Evolutionary conservation across 2,329 filamentous ascomycete genomes (phyloP).

Genomic region (Phialemonium atrogriseum): DNA sequence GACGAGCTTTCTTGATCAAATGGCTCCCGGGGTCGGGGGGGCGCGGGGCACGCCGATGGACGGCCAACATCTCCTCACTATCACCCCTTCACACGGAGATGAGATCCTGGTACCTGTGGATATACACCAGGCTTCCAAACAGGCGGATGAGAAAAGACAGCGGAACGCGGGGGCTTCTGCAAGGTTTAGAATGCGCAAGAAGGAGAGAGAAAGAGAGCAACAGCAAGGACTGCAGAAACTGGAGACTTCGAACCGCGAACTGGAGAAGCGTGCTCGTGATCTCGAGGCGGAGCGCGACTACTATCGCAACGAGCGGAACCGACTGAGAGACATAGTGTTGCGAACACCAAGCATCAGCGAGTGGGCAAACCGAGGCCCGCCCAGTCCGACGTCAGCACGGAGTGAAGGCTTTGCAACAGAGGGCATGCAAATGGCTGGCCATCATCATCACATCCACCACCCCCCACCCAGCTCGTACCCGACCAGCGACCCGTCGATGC

Average conservation of each 20-base stretch:
- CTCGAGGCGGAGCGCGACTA: constrained; percentile 59
- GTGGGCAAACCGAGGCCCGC: constrained; percentile 40
- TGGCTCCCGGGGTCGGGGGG: too few species aligned
- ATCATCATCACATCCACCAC: constrained; percentile 14
- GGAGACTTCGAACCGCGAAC: constrained; percentile 59
- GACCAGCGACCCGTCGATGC: constrained; percentile 30
- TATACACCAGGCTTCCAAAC: constrained; percentile 70
- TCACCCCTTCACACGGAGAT: constrained; percentile 28
- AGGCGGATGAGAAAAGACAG: constrained; percentile 77
- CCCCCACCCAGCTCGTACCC: constrained; percentile 12
- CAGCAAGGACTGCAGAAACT: constrained; percentile 60
- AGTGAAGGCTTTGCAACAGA: constrained; percentile 2
- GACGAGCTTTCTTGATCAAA: too few species aligned
- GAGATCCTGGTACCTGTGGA: constrained; percentile 61
- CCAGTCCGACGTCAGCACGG: constrained; percentile 34
- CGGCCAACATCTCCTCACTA: constrained; percentile 21
- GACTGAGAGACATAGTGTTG: constrained; percentile 57
- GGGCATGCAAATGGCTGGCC: constrained; percentile 2
- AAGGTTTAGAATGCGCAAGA: constrained; percentile 71
- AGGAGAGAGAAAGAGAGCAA: constrained; percentile 72
- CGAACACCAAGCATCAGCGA: constrained; percentile 50
- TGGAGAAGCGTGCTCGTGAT: constrained; percentile 45
- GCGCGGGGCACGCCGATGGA: too few species aligned
- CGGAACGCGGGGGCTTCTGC: constrained; percentile 81
- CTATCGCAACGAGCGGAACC: constrained; percentile 65